Percentiles rank a stretch among this genome's conserved stretches.
phyloP scores from a whole-genome alignment of 352 stramenopile genomes.

The Globisporangium paddicum region DNA sequence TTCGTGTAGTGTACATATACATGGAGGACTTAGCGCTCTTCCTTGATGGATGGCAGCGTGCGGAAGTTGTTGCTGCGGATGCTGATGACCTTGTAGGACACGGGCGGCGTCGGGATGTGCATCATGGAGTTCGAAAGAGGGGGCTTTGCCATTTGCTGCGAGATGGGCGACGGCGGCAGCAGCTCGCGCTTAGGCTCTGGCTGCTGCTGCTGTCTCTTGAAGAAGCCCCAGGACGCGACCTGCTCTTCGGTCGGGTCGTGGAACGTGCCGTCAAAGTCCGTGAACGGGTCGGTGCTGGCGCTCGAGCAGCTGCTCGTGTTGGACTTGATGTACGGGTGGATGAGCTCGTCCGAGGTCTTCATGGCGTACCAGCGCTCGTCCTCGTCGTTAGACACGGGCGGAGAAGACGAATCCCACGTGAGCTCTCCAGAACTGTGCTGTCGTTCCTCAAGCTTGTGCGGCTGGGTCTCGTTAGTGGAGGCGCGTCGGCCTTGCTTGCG shows the following conservation, averaged over 20 bases:
- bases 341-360: conserved; percentile 4
- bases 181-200: background rate
- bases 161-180: background rate
- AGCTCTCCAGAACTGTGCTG: conserved; percentile 10
- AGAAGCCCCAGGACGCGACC: background rate
- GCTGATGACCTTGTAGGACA: conserved; percentile 45
- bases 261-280: conserved; percentile 18
- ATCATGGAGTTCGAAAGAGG: background rate
- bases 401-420: conserved; percentile 14
- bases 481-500: background rate
- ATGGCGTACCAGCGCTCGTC: conserved; percentile 19
- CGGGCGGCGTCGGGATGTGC: conserved; percentile 5
- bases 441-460: conserved; percentile 2
- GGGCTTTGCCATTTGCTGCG: background rate
- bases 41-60: conserved; percentile 36
- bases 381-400: conserved; percentile 3
- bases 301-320: conserved; percentile 12
- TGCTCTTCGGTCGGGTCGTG: conserved; percentile 4
- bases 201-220: background rate
- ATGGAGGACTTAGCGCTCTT: conserved; percentile 12
- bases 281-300: conserved; percentile 8
- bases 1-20: background rate
- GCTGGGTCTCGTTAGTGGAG: background rate
- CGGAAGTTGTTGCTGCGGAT: conserved; percentile 41
- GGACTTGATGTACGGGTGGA: conserved; percentile 9